Percentiles rank a stretch among this genome's conserved stretches.
Evolutionary conservation across 768 basidiomycete genomes (phyloP).

Genomic region (Mycena belliarum): DNA sequence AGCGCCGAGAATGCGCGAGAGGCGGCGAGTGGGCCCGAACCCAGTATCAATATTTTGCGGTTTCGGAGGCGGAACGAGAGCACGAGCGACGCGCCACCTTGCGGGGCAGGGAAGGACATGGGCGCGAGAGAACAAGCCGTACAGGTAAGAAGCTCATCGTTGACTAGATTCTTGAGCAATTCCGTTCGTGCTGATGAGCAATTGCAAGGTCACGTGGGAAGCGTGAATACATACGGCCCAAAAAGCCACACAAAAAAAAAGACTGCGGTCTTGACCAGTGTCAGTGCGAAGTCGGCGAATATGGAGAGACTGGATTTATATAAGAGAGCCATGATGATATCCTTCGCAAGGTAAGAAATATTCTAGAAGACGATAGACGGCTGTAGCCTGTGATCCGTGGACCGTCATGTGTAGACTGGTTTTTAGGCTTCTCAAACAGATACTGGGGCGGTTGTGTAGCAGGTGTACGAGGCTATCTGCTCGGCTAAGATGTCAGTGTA

Average conservation of each 20-base stretch:
- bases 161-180: neutral
- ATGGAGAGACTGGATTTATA: too few relatives aligned
- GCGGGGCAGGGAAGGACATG: constrained; percentile 40
- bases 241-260: too few relatives aligned
- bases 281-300: too few relatives aligned
- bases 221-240: too few relatives aligned
- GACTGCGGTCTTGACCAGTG: too few relatives aligned
- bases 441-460: constrained; percentile 1
- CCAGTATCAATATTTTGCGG: constrained; percentile 68
- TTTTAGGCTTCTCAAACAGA: too few relatives aligned
- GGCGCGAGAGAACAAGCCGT: neutral
- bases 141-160: too few relatives aligned
- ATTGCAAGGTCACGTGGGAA: neutral
- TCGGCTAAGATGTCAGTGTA: neutral
- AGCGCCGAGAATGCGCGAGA: constrained; percentile 80
- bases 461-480: constrained; percentile 2
- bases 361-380: too few relatives aligned
- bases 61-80: constrained; percentile 68
- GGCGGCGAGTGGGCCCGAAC: constrained; percentile 79
- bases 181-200: constrained; percentile 11
- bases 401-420: too few relatives aligned
- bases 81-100: constrained; percentile 71
- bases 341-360: too few relatives aligned
- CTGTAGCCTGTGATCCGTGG: too few relatives aligned
- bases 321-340: too few relatives aligned